Base-by-base conservation (phyloP, 345 rosid genomes). In the Rhodomyrtus tomentosa region DNA sequence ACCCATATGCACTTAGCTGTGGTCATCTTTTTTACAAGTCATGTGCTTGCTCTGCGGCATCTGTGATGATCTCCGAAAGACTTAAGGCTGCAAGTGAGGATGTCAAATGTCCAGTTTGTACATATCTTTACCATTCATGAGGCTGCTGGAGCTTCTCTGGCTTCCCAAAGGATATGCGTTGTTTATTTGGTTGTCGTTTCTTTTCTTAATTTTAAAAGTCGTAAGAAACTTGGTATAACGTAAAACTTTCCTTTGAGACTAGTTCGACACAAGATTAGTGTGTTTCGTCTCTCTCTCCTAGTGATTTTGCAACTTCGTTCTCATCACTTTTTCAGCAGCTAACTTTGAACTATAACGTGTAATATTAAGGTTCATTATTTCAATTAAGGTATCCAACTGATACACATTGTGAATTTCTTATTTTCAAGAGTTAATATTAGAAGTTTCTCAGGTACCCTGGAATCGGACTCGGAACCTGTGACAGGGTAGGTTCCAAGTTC, bases 11-110 rank as follows among this genome's bases (percentile, higher is more conserved):
- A 80, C 90, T 95, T 86, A 91, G 91, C 82, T 97, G 99, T 7
- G 98, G 98, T 81, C 99, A 97, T 90, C 93, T 95, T 62, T 95
- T 97, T 84, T 97, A 98, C 91, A 95, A 95, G 85, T 87, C 88
- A 27, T 97, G 99, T 87, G 96, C 94, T 27, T 97, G 99, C 90
- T 94, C 95, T 5, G 96, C 99, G 54, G 98, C 98, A 84, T 93
- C 94, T 8, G 95, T 93, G 84, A 86, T 90, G 91, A 89, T 93
- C 58, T 90, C 92, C 27, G 90, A 95, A 89, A 98, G 98, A 80
- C 89, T 94, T 81, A 94, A 92, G 91, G 86, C 90, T 42, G 94
- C 98, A 22, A 87, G 92, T 54, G 74, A 87, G 36, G 86, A 89
- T 85, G 92, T 94, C 5, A 94, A 91, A 86, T 97, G 99, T 90